These are phyloP conservation scores for Colletotrichum caudatum DNA, from an alignment of 2,329 filamentous ascomycete species.

Conservation along the genomic window DNA sequence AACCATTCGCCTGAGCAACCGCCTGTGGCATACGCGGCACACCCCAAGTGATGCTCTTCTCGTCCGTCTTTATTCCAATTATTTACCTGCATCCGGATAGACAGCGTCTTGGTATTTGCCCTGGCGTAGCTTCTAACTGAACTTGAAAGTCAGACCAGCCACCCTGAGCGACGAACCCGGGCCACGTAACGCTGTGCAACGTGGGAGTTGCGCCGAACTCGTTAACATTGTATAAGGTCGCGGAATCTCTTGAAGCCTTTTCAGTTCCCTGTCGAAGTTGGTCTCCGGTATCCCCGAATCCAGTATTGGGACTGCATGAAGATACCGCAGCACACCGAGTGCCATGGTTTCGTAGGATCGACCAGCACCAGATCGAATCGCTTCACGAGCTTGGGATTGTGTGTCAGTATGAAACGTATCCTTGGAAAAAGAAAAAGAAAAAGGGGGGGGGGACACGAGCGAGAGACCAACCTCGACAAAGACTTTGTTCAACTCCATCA, in stretches of 20 bases:
- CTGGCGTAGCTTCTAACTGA: not conserved
- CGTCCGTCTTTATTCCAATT: not conserved
- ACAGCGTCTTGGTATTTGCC: not conserved
- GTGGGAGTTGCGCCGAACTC: not conserved
- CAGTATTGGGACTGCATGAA: slow-evolving; percentile 17
- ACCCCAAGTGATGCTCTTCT: not conserved
- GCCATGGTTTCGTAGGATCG: slow-evolving; percentile 49
- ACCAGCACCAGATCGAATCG: slow-evolving; percentile 49
- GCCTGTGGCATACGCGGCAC: not conserved
- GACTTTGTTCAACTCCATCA: slow-evolving; percentile 52
- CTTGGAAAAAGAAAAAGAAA: too few species aligned
- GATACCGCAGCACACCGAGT: slow-evolving; percentile 16
- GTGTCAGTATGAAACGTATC: not conserved
- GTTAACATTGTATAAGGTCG: not conserved
- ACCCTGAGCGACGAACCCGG: not conserved
- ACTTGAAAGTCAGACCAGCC: too few species aligned
- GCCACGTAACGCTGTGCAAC: not conserved
- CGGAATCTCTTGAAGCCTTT: not conserved
- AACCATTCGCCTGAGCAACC: not conserved
- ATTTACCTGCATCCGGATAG: not conserved
- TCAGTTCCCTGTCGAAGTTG: not conserved
- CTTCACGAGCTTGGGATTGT: slow-evolving; percentile 44
- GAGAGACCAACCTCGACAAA: slow-evolving; percentile 47
- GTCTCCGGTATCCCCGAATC: slow-evolving; percentile 1
- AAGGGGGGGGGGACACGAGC: too few species aligned